phyloP scores from a whole-genome alignment of 441 rosid genomes.

The Gossypium aridum region DNA sequence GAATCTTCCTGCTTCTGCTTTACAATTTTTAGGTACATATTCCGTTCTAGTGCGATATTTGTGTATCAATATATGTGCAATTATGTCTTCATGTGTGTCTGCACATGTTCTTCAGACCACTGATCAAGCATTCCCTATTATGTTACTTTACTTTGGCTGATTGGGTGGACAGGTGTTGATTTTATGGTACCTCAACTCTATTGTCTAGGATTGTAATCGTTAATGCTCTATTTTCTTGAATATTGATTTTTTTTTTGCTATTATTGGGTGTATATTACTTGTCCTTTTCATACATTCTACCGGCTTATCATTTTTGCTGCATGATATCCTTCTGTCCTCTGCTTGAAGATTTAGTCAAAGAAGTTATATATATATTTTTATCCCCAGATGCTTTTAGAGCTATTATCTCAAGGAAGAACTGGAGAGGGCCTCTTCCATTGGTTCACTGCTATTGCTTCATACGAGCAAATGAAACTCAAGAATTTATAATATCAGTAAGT shows the following conservation, averaged over 20 bases:
- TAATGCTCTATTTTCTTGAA: background rate
- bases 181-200: background rate
- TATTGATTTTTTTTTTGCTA: background rate
- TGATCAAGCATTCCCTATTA: background rate
- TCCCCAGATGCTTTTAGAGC: slow-evolving; percentile 64
- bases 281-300: background rate
- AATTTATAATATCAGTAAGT: slow-evolving; percentile 52
- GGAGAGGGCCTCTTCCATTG: slow-evolving; percentile 74
- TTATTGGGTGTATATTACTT: background rate
- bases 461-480: slow-evolving; percentile 64
- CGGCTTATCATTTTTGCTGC: background rate
- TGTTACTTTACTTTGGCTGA: background rate
- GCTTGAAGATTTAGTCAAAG: background rate
- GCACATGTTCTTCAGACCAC: background rate
- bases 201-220: background rate
- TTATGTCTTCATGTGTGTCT: background rate
- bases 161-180: background rate
- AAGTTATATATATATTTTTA: background rate
- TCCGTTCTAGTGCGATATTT: background rate
- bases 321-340: background rate
- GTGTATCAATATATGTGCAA: background rate
- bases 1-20: slow-evolving; percentile 98
- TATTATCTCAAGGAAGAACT: slow-evolving; percentile 42
- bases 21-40: slow-evolving; percentile 67
- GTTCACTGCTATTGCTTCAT: slow-evolving; percentile 89